Conservation (phyloP, 2,329 filamentous ascomycete genomes). For the Periconia macrospinosa region DNA sequence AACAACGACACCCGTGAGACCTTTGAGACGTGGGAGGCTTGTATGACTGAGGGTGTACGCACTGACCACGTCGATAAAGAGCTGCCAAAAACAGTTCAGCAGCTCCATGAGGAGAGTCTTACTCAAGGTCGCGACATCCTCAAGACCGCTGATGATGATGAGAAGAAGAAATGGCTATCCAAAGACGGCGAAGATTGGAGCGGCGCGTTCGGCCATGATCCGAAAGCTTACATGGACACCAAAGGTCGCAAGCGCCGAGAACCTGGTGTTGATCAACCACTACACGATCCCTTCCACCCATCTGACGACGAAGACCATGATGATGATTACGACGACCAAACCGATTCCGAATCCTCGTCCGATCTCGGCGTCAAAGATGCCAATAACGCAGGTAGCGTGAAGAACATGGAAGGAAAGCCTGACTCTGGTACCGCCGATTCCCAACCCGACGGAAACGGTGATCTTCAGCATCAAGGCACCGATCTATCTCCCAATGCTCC, state of each 20-base stretch:
- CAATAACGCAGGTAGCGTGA: slow-evolving; percentile 27
- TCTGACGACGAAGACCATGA: slow-evolving; percentile 46
- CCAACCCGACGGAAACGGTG: slow-evolving; percentile 2
- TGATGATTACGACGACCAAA: slow-evolving; percentile 43
- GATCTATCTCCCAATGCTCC: slow-evolving; percentile 31
- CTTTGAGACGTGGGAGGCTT: slow-evolving; percentile 92
- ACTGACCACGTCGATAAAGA: slow-evolving; percentile 70
- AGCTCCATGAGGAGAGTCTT: slow-evolving; percentile 80
- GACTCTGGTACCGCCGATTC: slow-evolving; percentile 12
- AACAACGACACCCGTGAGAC: slow-evolving; percentile 92
- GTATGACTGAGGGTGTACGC: slow-evolving; percentile 83
- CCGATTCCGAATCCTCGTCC: slow-evolving; percentile 46
- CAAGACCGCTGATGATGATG: slow-evolving; percentile 69
- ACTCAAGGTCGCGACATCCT: slow-evolving; percentile 80
- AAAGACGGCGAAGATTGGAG: slow-evolving; percentile 85
- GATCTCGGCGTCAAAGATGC: slow-evolving; percentile 65
- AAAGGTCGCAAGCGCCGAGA: slow-evolving; percentile 58
- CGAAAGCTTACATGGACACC: slow-evolving; percentile 60
- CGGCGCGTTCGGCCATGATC: slow-evolving; percentile 81
- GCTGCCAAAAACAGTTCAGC: slow-evolving; percentile 70
- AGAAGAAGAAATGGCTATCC: slow-evolving; percentile 76
- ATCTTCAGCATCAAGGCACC: slow-evolving; percentile 27
- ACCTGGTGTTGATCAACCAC: slow-evolving; percentile 55
- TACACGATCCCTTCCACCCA: slow-evolving; percentile 55
- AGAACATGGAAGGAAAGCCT: slow-evolving; percentile 23